Percentiles rank a stretch among this genome's conserved stretches.
Conservation (phyloP, 208 protist genomes). For the Endotrypanum monterogeii region DNA sequence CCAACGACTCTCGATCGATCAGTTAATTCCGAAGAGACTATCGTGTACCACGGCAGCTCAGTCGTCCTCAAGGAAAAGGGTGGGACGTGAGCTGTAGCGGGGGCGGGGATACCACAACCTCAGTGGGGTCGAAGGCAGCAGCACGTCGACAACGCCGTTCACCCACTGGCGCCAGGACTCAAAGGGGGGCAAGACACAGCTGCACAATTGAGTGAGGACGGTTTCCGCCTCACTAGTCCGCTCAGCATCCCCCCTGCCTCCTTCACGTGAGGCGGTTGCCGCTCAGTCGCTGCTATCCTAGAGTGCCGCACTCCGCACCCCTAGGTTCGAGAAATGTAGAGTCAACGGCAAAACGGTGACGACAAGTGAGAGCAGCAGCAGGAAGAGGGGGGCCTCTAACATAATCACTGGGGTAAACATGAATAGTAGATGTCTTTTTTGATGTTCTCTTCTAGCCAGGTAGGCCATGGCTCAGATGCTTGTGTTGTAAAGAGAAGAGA, state of each 20-base stretch:
- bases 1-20: too few species aligned
- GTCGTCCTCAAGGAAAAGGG: not conserved
- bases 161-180: not conserved
- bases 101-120: too few species aligned
- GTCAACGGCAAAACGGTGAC: too few species aligned
- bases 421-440: too few species aligned
- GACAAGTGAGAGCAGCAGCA: too few species aligned
- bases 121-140: not conserved
- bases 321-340: too few species aligned
- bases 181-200: not conserved
- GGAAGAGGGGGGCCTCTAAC: too few species aligned
- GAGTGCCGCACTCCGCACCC: not conserved
- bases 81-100: not conserved
- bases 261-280: not conserved
- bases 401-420: too few species aligned
- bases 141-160: not conserved
- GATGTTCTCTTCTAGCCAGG: too few species aligned
- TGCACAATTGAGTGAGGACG: not conserved
- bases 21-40: too few species aligned
- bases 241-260: not conserved
- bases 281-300: not conserved
- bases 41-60: not conserved
- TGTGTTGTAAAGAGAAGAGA: not conserved
- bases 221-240: not conserved
- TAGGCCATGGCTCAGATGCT: not conserved